Evolutionary conservation across 148 eudicot genomes (phyloP), one percentile per base, ranked within the genome.

Genomic region (Chenopodium suecicum): DNA sequence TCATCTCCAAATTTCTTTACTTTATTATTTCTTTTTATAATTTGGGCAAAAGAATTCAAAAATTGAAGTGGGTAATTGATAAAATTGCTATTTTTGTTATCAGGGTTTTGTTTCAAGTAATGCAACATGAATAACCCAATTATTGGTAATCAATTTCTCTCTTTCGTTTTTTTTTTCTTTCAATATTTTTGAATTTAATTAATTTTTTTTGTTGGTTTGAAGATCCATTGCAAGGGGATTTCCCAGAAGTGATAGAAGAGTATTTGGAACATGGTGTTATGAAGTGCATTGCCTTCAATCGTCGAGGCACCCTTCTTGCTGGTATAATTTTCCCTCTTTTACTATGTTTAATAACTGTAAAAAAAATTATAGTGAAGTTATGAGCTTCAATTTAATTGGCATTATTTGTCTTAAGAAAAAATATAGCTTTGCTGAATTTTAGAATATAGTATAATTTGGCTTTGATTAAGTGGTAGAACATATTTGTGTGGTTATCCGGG

Each of bases 201-300:
- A 2, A 2, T 9, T 20, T 4, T 31, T 0, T 22, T 75, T 25
- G 32, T 62, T 22, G 67, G 60, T 86, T 56, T 87, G 84, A 78
- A 95, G 98, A 92, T 89, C 99, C 99, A 17, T 81, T 96, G 86
- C 98, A 96, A 87, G 99, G 99, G 47, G 99, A 94, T 89, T 96
- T 94, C 48, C 99, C 98, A 2, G 99, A 96, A 69, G 97, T 94
- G 73, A 92, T 96, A 83, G 99, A 96, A 87, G 99, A 96, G 90
- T 96, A 89, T 86, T 86, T 96, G 85, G 93, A 96, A 82, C 90
- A 90, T 89, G 99, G 99, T 74, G 76, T 89, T 67, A 92, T 88
- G 97, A 96, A 96, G 79, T 96, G 99, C 80, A 87, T 94, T 63
- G 91, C 99, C 80, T 96, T 96, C 76, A 96, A 96, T 89, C 97